These are phyloP conservation scores for Botryosphaeria dothidea DNA, from an alignment of 2,329 filamentous ascomycete species.

Conservation along the genomic window DNA sequence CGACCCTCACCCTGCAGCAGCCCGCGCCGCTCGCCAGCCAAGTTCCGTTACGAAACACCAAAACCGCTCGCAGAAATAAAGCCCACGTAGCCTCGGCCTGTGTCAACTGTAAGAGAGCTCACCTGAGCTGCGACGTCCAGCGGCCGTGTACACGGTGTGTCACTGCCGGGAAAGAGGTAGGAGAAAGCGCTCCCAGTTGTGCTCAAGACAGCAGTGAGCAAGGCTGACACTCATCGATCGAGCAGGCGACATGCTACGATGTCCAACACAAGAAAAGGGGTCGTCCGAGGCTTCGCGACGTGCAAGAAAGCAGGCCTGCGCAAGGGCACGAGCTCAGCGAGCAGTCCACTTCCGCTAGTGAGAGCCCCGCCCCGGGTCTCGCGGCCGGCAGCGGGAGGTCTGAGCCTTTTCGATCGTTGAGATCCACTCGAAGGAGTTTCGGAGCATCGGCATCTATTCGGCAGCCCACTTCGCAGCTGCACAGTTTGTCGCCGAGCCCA, in stretches of 20 bases:
- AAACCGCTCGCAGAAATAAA: slow-evolving; percentile 56
- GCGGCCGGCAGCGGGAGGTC: slow-evolving; percentile 25
- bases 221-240: neutral
- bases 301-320: slow-evolving; percentile 50
- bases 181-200: neutral
- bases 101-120: slow-evolving; percentile 81
- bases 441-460: slow-evolving; percentile 17
- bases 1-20: slow-evolving; percentile 11
- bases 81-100: slow-evolving; percentile 83
- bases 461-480: slow-evolving; percentile 21
- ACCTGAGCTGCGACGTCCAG: slow-evolving; percentile 68
- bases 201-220: neutral
- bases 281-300: slow-evolving; percentile 74
- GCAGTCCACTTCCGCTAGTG: slow-evolving; percentile 28
- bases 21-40: slow-evolving; percentile 8
- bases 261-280: slow-evolving; percentile 86
- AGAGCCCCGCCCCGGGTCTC: slow-evolving; percentile 29
- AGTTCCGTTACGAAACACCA: slow-evolving; percentile 27
- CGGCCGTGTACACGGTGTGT: slow-evolving; percentile 77
- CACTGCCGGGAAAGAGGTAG: slow-evolving; percentile 69
- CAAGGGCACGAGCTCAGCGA: slow-evolving; percentile 30
- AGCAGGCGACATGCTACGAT: slow-evolving; percentile 73
- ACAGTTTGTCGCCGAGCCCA: slow-evolving; percentile 10
- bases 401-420: slow-evolving; percentile 3
- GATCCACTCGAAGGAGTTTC: slow-evolving; percentile 15